Base-by-base conservation (phyloP, 2,329 filamentous ascomycete species). In the Alternaria angustiovoidea region DNA sequence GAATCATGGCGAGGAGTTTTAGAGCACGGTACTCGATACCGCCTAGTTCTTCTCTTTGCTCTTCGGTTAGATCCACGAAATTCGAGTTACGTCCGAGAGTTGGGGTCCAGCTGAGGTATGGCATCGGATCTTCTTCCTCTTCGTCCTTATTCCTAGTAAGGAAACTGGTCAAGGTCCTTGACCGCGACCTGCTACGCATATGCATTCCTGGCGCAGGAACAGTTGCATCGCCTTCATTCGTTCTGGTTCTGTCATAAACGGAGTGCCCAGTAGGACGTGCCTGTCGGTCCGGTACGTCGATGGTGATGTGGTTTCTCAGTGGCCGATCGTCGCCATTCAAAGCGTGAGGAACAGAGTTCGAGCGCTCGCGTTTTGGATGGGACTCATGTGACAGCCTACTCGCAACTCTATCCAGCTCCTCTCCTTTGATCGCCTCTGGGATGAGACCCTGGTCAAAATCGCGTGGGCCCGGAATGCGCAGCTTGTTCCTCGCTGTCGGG, bases 1-100 rank as follows among this genome's bases (percentile, higher is more conserved):
- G 82, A 30, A 98, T 88, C 28, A 92, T 75, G 1, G 92, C 91
- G 48, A 99, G 81, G 2, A 93, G 92, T 77, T 97, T 96, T 61
- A 99, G 78, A 0, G 94, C 92, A 6, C 95, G 90, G 74, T 99
- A 99, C 77, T 99, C 95, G 64, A 99, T 97, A 20, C 95, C 95
- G 11, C 95, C 95, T 2, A 99, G 82, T 78, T 99, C 95, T 75
- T 99, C 94, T 66, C 95, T 88, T 79, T 99, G 93, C 65, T 95
- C 93, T 67, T 96, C 91, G 0, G 91, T 92, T 65, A 99, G 79
- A 67, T 94, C 92, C 12, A 95, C 86, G 73, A 98, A 99, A 38
- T 92, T 90, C 11, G 94, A 98, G 77, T 99, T 99, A 64, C 95
- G 89, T 24, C 91, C 94, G 54, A 97, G 87, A 0, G 95, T 99